Conservation (phyloP, 73 alveolate genomes). For the Paramecium primaurelia region DNA sequence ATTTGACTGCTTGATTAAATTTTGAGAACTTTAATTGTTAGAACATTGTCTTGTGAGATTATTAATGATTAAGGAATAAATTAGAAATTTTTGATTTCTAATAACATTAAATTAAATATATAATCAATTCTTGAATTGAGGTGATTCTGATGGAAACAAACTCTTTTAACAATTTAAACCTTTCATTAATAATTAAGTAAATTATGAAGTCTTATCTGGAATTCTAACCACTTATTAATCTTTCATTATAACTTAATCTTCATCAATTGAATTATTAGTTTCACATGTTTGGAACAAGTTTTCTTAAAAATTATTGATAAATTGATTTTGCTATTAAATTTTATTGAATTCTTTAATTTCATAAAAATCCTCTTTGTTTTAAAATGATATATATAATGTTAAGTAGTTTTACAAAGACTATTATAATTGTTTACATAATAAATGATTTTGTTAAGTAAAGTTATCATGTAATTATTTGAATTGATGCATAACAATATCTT, state of each 20-base stretch:
- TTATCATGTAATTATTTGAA: background rate
- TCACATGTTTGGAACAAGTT: conserved; percentile 17
- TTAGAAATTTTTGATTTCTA: conserved; percentile 46
- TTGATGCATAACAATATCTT: background rate
- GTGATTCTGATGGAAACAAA: conserved; percentile 39
- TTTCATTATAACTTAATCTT: conserved; percentile 34
- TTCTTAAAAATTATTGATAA: background rate
- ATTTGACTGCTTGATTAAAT: background rate
- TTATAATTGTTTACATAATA: background rate
- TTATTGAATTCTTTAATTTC: background rate
- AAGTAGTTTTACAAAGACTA: background rate
- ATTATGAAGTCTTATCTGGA: conserved; percentile 16
- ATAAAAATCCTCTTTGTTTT: conserved; percentile 28
- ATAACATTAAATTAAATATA: conserved; percentile 9
- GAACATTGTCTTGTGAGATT: background rate
- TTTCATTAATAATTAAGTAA: conserved; percentile 1
- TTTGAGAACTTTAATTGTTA: background rate
- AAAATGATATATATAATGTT: background rate
- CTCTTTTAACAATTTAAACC: background rate
- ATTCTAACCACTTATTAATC: conserved; percentile 14
- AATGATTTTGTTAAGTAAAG: background rate
- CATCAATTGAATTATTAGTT: conserved; percentile 49
- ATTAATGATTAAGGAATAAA: background rate
- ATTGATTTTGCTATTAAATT: background rate
- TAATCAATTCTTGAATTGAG: conserved; percentile 41